Conservation (phyloP, 2,329 filamentous ascomycete genomes). For the Pseudocercospora cruenta region DNA sequence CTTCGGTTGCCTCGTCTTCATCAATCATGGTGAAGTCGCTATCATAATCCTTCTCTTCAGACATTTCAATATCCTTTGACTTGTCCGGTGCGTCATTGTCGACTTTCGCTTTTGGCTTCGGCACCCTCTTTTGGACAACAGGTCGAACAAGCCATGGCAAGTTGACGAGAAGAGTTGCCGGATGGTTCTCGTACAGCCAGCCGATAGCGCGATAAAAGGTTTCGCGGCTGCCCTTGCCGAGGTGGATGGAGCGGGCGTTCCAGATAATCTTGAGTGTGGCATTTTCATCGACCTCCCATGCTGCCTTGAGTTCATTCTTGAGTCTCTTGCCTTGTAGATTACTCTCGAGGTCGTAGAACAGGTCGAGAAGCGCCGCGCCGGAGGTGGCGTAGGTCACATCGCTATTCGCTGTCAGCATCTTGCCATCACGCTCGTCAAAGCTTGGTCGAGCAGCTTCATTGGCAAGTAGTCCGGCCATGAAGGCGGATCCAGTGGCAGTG, state of each 20-base stretch:
- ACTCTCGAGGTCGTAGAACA: constrained; percentile 58
- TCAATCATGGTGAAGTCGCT: constrained; percentile 33
- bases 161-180: constrained; percentile 58
- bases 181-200: constrained; percentile 61
- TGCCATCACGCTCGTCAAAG: constrained; percentile 35
- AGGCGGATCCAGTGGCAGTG: constrained; percentile 15
- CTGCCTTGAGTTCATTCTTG: constrained; percentile 47
- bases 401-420: constrained; percentile 57
- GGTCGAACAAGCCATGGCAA: constrained; percentile 60
- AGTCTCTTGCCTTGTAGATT: constrained; percentile 45
- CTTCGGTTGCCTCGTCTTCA: constrained; percentile 8
- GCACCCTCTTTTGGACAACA: constrained; percentile 58
- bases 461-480: constrained; percentile 27
- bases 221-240: constrained; percentile 57
- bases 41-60: constrained; percentile 37
- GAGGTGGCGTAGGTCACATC: constrained; percentile 56
- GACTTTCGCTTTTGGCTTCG: constrained; percentile 39
- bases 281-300: constrained; percentile 56
- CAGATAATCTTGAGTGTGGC: constrained; percentile 63
- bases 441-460: constrained; percentile 22
- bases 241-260: constrained; percentile 63
- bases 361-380: constrained; percentile 53
- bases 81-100: constrained; percentile 5
- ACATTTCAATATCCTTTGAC: constrained; percentile 46
- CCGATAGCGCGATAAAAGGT: constrained; percentile 51